Base-by-base conservation (phyloP, 192 early-diverging fungal species). In the Phlyctochytrium bullatum region DNA sequence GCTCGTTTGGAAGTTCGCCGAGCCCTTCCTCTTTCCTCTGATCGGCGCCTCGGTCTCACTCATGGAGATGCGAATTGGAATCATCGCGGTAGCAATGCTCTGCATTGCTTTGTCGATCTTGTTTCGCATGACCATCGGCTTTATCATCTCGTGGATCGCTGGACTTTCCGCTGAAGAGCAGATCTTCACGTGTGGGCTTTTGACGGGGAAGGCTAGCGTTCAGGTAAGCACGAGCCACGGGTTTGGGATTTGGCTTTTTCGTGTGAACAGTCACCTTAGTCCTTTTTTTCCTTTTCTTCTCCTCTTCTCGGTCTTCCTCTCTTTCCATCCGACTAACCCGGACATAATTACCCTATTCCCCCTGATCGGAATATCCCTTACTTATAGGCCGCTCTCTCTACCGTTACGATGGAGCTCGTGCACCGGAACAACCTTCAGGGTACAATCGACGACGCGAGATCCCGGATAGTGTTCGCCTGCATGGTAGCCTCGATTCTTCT, bases 141-240 rank as follows among this genome's bases (percentile, higher is more conserved):
- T 66, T 52, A 35, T 62, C 40, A 65, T 63, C 6, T 59, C 65
- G 14, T 59, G 59, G 29, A 1, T 31, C 2, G 68, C 69, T 14
- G 71, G 66, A 4, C 65, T 77, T 3, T 36, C 47, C 12, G 57
- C 54, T 17, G 76, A 73, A 25, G 76, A 77, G 58, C 57, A 64
- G 34, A 60, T 73, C 20, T 77, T 77, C 64, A 62, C 71, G 0
- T 66, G 71, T 51, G 76, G 76, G 24, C 30, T 73, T 2, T 71
- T 67, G 76, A 66, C 72, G n/a, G 76, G 76, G 32, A 77, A 77
- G 62, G 76, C 72, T 3, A 77, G 76, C 62, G 68, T 77, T 34
- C 76, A 77, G 61, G 75, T 77, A 29, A 34, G 25, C 10, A 57
- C 54, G 10, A n/a, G n/a, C n/a, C n/a, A n/a, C n/a, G n/a, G n/a